phyloP scores from a whole-genome alignment of 108 stramenopile genomes.

The Cyclotella choctawhatcheeana region DNA sequence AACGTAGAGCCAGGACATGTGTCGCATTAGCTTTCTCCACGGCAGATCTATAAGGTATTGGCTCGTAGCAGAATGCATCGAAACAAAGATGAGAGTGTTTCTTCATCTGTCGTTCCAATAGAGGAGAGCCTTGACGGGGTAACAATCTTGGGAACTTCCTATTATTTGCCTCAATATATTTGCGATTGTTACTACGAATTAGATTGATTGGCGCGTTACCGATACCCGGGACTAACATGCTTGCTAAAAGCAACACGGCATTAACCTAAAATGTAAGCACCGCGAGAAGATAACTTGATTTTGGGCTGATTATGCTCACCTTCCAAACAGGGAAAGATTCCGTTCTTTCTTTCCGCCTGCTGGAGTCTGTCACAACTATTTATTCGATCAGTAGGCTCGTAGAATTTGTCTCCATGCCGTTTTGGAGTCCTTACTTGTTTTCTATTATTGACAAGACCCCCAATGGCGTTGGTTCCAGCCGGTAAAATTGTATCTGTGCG shows the following conservation, averaged over 20 bases:
- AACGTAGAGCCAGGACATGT: slow-evolving; percentile 54
- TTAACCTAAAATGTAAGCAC: neutral
- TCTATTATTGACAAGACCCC: slow-evolving; percentile 32
- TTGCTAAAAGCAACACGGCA: slow-evolving; percentile 2
- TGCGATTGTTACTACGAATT: slow-evolving; percentile 44
- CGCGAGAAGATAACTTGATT: neutral
- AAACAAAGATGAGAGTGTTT: slow-evolving; percentile 48
- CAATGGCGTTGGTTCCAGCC: slow-evolving; percentile 46
- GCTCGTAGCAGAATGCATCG: slow-evolving; percentile 60
- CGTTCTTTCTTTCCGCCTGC: slow-evolving; percentile 49
- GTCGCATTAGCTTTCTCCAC: slow-evolving; percentile 57
- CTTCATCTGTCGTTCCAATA: slow-evolving; percentile 29
- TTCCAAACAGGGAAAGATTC: slow-evolving; percentile 55
- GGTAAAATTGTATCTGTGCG: slow-evolving; percentile 18
- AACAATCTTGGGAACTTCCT: slow-evolving; percentile 32
- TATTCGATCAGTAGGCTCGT: slow-evolving; percentile 43
- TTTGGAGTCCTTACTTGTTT: slow-evolving; percentile 6
- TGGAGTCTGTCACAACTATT: too few relatives aligned
- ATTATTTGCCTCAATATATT: slow-evolving; percentile 27
- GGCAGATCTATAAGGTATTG: slow-evolving; percentile 56
- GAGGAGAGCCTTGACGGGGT: slow-evolving; percentile 8
- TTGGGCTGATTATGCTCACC: slow-evolving; percentile 2
- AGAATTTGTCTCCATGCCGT: slow-evolving; percentile 8
- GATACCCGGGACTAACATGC: slow-evolving; percentile 56
- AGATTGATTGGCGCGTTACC: slow-evolving; percentile 52